Base-by-base conservation (phyloP, 2,329 filamentous ascomycete species). In the Daldinia sp. region DNA sequence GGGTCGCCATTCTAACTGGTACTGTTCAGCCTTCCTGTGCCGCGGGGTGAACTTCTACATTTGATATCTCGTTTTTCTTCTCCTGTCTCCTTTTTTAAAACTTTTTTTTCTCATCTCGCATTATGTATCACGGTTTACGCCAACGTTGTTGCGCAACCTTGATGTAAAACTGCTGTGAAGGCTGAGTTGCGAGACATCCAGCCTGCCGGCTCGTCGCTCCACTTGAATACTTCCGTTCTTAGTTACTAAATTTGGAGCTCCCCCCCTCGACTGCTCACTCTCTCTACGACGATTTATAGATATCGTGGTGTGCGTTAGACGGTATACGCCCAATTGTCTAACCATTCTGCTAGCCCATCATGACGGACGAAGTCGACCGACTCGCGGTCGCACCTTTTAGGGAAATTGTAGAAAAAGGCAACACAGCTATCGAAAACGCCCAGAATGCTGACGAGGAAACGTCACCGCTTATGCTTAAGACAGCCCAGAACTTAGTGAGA, bases 331-430 rank as follows among this genome's bases (percentile, higher is more conserved):
- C 54, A 60, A 43, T 32, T 51, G 15, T 45, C 32, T 48, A 63
- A 30, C 35, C 15, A 48, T 19, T 21, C 32, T 35, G 39, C 25
- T 35, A 23, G 48, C 49, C 39, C 61, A 59, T 54, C 52, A 76
- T 76, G 74, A 69, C 70, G 27, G 72, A 76, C 58, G 73, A 75
- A 66, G 72, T 73, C 61, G 74, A 76, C 30, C 70, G 71, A 52
- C 79, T 86, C 45, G 80, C 85, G 34, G 73, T 85, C 25, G 77
- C 77, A 32, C 82, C 83, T 25, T 86, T 86, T 68, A 77, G 74
- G 53, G 82, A 86, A 43, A 80, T 86, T 56, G 79, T 84, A 52
- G 80, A 83, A 41, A 85, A 84, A 75, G 83, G 80, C 29, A 80
- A 75, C 30, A 61, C 69, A 9, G 83, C 84, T 0, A 69, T 81